Evolutionary conservation across 2,329 filamentous ascomycete genomes (phyloP), one percentile per base, ranked within the genome.

Genomic region (Paraphoma sp.): DNA sequence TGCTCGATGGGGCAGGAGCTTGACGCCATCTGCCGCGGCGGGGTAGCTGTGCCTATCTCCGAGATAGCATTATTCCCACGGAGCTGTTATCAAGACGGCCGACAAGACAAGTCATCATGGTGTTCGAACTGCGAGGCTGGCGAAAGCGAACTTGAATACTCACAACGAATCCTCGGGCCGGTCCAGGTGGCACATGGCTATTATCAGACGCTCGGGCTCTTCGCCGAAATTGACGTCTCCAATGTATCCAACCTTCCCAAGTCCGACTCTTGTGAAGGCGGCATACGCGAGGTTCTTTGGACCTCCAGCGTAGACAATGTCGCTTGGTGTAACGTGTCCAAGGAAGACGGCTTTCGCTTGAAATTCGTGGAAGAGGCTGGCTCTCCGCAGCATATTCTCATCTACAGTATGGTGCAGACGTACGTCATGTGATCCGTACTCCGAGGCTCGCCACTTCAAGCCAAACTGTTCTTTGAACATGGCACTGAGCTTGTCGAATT

Each of bases 111-210:
- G 16, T 14, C 16, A 10, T 16, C 12, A 42, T 17, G 40, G 16
- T 42, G 8, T 23, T 23, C 23, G 23, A 23, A 23, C 5, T 5
- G 23, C 23, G 23, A 23, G 23, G 23, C 5, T 23, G 2, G 23
- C 23, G 23, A 23, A 23, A 23, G 23, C 23, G 23, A 23, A 23
- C 23, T 5, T 23, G 16, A 45, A 28, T 9, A 7, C 16, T 16
- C 44, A 38, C 28, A 54, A 29, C 6, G 43, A 43, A 51, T 70
- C 65, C 45, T 67, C 64, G 1, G 55, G 53, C 4, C 64, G 54
- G 48, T 69, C 69, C 38, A 72, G 46, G 48, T 67, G 63, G 40
- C 67, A 70, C 70, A 73, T 73, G 7, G 67, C 63, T 28, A 73
- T 38, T 10, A 71, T 64, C 23, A 69, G 29, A 16, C 59, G 45